A percentile compares a stretch with the other conserved stretches of the same genome.
Evolutionary conservation across 2,329 filamentous ascomycete genomes (phyloP).

Genomic region (Colletotrichum spinosum): DNA sequence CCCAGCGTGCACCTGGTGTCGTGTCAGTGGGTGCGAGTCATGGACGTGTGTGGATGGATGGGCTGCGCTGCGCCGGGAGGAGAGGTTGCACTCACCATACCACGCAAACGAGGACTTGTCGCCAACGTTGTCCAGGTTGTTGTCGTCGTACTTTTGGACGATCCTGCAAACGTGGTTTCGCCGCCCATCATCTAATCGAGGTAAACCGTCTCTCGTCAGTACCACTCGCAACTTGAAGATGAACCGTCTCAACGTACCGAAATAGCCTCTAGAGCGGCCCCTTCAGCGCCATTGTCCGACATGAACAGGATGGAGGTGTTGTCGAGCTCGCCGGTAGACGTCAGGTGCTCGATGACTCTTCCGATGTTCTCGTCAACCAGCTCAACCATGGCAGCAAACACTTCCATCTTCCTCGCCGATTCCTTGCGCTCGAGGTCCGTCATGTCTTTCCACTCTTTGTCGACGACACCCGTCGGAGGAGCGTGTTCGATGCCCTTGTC

Average conservation of each 20-base stretch:
- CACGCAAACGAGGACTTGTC: slow-evolving; percentile 62
- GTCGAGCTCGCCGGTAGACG: slow-evolving; percentile 61
- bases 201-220: no score
- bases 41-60: not conserved
- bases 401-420: slow-evolving; percentile 52
- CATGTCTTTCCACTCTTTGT: slow-evolving; percentile 27
- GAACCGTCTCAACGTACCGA: not conserved
- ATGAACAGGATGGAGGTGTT: slow-evolving; percentile 67
- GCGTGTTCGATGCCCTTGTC: no score
- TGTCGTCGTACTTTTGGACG: slow-evolving; percentile 67
- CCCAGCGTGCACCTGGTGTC: slow-evolving; percentile 53
- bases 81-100: slow-evolving; percentile 51
- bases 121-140: slow-evolving; percentile 61
- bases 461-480: not conserved
- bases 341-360: slow-evolving; percentile 62
- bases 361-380: slow-evolving; percentile 65
- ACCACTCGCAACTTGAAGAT: not conserved
- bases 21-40: not conserved
- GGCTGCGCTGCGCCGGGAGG: not conserved
- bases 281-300: slow-evolving; percentile 59
- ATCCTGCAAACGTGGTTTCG: slow-evolving; percentile 40
- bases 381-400: slow-evolving; percentile 69
- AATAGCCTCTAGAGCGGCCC: slow-evolving; percentile 35
- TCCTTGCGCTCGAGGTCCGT: slow-evolving; percentile 35
- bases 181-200: slow-evolving; percentile 22